Evolutionary conservation across 192 early-diverging fungal species (phyloP), one percentile per base, ranked within the genome.

Genomic region (Linnemannia hyalina): DNA sequence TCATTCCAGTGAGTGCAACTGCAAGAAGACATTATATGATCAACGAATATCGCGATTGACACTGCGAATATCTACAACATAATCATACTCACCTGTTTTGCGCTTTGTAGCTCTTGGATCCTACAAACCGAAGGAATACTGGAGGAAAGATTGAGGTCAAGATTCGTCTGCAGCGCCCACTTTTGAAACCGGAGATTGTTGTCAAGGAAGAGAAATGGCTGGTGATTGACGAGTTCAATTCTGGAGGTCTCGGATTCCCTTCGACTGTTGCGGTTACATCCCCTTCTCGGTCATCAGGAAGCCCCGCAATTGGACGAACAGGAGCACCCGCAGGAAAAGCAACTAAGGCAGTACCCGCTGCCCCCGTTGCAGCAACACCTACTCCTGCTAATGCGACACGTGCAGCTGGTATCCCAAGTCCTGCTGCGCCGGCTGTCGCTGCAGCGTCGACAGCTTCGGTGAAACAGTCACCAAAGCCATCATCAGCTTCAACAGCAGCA

Each of bases 81-180:
- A 23, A 4, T 74, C 41, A 40, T 44, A 42, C 47, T n/a, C 35
- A 70, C 32, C 70, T 57, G 5, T 2, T 68, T 36, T 42, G 46
- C 10, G 23, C 1, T 57, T 32, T 55, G n/a, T 75, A 96, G 95
- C 79, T 96, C 11, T 49, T 91, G 63, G 95, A 97, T 81, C 80
- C 69, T 2, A 93, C 90, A 75, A 80, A 42, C 32, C 91, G 95
- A 22, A 93, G 89, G 74, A 70, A 82, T 20, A 93, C 92, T 11
- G 95, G 96, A 65, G 96, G 92, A 8, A 92, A 92, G 68, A 44
- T 97, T 38, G 92, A 95, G 74, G 63, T 97, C 60, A 80, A 89
- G 36, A 85, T 97, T n/a, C 87, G 92, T 10, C 32, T 97, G 36
- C 89, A 93, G 40, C 88, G 86, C 38, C 96, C 96, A 0, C 68